phyloP scores from a whole-genome alignment of 2,329 filamentous ascomycete genomes.

The Trichoderma pleuroti region DNA sequence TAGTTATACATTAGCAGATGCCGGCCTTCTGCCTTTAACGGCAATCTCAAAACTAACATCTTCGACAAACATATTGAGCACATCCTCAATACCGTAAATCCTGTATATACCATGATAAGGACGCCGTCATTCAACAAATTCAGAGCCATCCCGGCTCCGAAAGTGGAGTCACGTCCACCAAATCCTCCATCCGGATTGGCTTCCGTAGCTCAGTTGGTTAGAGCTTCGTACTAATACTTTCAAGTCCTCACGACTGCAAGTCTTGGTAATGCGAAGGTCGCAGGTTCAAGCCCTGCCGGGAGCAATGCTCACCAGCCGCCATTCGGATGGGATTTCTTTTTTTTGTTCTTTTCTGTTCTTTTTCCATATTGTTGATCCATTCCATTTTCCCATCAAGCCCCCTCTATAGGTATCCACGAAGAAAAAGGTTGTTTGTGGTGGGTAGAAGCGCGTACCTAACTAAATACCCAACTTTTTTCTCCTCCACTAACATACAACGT shows the following conservation, averaged over 20 bases:
- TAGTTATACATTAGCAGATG: too few relatives aligned
- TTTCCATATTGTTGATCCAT: not conserved
- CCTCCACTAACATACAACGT: not conserved
- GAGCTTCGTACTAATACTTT: not conserved
- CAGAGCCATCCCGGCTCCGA: not conserved
- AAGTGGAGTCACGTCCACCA: not conserved
- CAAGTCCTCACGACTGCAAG: not conserved
- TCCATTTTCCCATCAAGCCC: not conserved
- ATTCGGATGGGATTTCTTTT: not conserved
- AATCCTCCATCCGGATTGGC: not conserved
- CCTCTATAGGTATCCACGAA: not conserved
- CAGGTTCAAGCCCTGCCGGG: conserved; percentile 11
- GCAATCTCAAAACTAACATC: too few relatives aligned
- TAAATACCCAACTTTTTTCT: not conserved
- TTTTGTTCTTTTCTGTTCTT: not conserved
- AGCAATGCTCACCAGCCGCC: not conserved
- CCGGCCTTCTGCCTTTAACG: too few relatives aligned
- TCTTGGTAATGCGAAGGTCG: conserved; percentile 6
- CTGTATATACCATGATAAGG: not conserved
- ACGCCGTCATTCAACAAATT: not conserved
- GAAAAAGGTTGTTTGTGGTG: not conserved
- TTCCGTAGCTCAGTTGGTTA: not conserved
- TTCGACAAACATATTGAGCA: too few relatives aligned
- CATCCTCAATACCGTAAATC: not conserved
- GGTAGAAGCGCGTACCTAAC: not conserved